Evolutionary conservation across 2,329 filamentous ascomycete genomes (phyloP), one percentile per base, ranked within the genome.

Genomic region (Dactylellina parvicollis): DNA sequence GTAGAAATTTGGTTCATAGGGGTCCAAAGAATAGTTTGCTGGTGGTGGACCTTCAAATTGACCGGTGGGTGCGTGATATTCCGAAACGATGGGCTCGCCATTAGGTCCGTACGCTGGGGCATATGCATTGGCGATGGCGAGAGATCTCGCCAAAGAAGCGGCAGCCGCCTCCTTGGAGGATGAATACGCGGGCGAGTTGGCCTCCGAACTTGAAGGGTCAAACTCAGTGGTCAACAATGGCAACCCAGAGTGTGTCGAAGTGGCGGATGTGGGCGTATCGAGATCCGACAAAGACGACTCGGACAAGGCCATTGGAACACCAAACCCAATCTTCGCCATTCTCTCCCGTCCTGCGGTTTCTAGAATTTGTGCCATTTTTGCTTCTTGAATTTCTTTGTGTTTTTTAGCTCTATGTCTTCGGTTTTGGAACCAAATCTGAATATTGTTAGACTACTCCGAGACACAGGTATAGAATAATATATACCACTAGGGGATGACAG

Each of bases 121-220:
- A 22, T 75, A 75, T 4, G 76, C 76, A 20, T 56, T 65, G 1
- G 75, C 75, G 7, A 76, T 55, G 10, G 74, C 75, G 16, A 77
- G 59, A 4, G 77, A 78, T 32, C 75, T 76, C n/a, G 74, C 76
- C n/a, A 77, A 55, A 38, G 76, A 77, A 34, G 76, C 76, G 36
- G 75, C 75, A 1, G 74, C 75, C 4, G 76, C 75, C 54, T 76
- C 74, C 30, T 76, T 75, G 32, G 76, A 72, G n/a, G 76, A 77
- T 14, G 73, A 62, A 34, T 77, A 76, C 36, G 65, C 74, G 14
- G 75, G 74, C 22, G 54, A 75, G 46, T 73, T 65, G 22, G 44
- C 49, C 34, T 52, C 60, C 12, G 69, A 65, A 10, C 47, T 54
- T 16, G 52, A 47, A 26, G 69, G 69, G 20, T 66, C 61, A 40